These are phyloP conservation scores for Fallopia convolvulus DNA, from an alignment of 148 eudicot species.

Conservation along the genomic window DNA sequence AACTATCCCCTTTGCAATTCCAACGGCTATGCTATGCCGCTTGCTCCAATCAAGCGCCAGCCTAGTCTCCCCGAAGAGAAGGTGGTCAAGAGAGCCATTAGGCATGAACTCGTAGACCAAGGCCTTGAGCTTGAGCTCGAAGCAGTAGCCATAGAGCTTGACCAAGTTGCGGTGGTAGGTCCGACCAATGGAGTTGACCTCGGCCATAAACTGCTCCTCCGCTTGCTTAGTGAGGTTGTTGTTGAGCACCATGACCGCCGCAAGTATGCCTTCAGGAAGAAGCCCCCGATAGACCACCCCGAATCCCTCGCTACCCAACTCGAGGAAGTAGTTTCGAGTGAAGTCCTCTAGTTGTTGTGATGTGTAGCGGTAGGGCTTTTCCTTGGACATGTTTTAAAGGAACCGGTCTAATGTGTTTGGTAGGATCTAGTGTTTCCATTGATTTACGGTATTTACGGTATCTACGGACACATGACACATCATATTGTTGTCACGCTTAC, in stretches of 20 bases:
- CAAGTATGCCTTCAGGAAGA: slow-evolving; percentile 13
- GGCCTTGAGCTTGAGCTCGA: slow-evolving; percentile 18
- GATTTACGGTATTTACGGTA: too few species aligned
- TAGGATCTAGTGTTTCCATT: too few species aligned
- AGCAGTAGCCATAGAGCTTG: slow-evolving; percentile 26
- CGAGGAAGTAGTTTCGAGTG: slow-evolving; percentile 19
- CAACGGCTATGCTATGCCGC: slow-evolving; percentile 18
- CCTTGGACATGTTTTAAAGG: slow-evolving; percentile 3
- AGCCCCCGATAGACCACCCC: slow-evolving; percentile 25
- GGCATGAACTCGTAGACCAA: slow-evolving; percentile 29
- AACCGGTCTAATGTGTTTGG: too few species aligned
- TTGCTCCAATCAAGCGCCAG: neutral
- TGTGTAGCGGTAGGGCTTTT: slow-evolving; percentile 26
- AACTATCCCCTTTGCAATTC: slow-evolving; percentile 20
- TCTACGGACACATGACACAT: too few species aligned
- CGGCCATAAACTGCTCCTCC: slow-evolving; percentile 29
- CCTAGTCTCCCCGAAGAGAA: slow-evolving; percentile 6
- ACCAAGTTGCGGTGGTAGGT: slow-evolving; percentile 26
- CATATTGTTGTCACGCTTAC: too few species aligned
- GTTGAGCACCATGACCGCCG: slow-evolving; percentile 26
- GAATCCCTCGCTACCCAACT: slow-evolving; percentile 22
- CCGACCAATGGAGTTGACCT: slow-evolving; percentile 22
- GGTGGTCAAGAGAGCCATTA: slow-evolving; percentile 17
- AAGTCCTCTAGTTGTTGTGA: slow-evolving; percentile 13
- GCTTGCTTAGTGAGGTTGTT: slow-evolving; percentile 13